Evolutionary conservation across 78 protist genomes (phyloP).

Genomic region (slime mould (Dictyostelium discoideum)): DNA sequence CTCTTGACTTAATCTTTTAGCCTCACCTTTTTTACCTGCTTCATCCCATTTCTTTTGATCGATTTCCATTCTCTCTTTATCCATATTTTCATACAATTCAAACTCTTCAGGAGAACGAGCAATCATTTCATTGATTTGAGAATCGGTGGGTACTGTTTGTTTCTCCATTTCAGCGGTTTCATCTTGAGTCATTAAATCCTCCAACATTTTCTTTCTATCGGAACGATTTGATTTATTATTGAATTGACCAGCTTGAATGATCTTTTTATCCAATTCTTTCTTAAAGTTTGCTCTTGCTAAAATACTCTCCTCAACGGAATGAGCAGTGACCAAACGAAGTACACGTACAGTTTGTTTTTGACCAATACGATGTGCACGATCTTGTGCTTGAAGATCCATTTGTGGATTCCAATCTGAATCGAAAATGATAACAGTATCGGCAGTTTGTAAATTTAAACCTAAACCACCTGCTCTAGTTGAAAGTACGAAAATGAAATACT

Average conservation of each 20-base stretch:
- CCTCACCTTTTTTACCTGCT: constrained; percentile 36
- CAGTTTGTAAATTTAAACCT: constrained; percentile 98
- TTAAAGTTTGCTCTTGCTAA: constrained; percentile 89
- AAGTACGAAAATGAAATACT: constrained; percentile 91
- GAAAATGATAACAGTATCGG: constrained; percentile 97
- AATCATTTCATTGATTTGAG: constrained; percentile 77
- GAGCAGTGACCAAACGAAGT: constrained; percentile 85
- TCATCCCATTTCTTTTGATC: constrained; percentile 40
- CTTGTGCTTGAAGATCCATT: constrained; percentile 95
- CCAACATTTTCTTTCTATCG: constrained; percentile 60
- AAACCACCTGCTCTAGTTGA: constrained; percentile 99
- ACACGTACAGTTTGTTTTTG: constrained; percentile 94
- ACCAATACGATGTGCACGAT: constrained; percentile 94
- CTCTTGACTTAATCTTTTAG: constrained; percentile 30
- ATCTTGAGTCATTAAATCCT: constrained; percentile 72
- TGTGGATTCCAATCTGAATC: constrained; percentile 97
- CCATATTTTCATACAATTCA: constrained; percentile 81
- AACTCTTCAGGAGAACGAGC: constrained; percentile 79
- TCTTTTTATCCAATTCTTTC: constrained; percentile 83
- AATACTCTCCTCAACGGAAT: constrained; percentile 94
- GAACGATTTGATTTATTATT: constrained; percentile 68
- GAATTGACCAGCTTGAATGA: constrained; percentile 87
- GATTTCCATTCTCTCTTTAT: constrained; percentile 27
- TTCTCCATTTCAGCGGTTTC: constrained; percentile 79
- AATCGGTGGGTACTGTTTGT: constrained; percentile 54